These are phyloP conservation scores for Trichomonas gallinae DNA, from an alignment of 208 protist species.

Conservation along the genomic window DNA sequence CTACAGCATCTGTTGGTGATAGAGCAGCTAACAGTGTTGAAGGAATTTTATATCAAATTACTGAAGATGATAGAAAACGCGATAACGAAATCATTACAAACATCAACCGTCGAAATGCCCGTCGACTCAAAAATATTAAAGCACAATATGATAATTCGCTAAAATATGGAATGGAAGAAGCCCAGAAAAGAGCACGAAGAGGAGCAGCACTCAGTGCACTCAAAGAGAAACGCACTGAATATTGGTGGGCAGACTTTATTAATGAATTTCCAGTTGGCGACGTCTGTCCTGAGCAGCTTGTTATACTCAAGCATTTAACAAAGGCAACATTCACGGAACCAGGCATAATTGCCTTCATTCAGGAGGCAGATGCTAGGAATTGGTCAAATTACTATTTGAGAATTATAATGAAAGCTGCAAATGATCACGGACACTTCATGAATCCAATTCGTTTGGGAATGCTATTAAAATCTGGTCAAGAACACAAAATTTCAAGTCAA, in stretches of 20 bases:
- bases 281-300: neutral
- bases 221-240: neutral
- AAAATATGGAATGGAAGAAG: conserved; percentile 17
- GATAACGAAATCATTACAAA: neutral
- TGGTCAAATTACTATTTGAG: neutral
- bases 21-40: neutral
- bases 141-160: neutral
- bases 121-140: neutral
- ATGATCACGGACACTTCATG: neutral
- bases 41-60: neutral
- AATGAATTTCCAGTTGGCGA: neutral
- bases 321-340: neutral
- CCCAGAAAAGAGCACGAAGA: neutral
- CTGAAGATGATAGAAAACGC: neutral
- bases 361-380: neutral
- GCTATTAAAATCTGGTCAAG: neutral
- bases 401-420: neutral
- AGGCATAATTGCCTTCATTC: neutral
- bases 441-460: neutral
- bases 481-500: neutral
- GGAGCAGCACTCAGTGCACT: neutral
- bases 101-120: neutral
- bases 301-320: neutral
- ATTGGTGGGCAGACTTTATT: neutral
- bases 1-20: neutral